phyloP scores from a whole-genome alignment of 192 early-diverging fungal genomes.

The Coemansia sp. region DNA sequence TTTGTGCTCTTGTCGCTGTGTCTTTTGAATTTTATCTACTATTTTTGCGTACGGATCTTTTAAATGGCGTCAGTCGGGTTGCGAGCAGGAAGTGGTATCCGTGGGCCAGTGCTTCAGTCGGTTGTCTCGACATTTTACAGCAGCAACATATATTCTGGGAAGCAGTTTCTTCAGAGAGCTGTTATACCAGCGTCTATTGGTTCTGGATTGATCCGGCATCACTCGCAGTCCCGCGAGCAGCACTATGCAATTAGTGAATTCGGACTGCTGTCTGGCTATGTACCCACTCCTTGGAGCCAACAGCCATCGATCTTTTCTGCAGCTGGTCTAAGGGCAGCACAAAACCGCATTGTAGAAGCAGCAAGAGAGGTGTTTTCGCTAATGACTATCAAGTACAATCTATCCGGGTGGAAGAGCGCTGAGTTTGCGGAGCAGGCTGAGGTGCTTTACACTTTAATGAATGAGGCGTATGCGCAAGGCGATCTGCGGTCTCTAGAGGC shows the following conservation, averaged over 20 bases:
- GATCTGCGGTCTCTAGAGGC: slow-evolving; percentile 55
- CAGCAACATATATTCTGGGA: not conserved
- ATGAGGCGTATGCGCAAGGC: slow-evolving; percentile 65
- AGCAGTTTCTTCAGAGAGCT: slow-evolving; percentile 4
- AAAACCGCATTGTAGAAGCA: not conserved
- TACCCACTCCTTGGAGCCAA: slow-evolving; percentile 13
- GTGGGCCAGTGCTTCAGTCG: slow-evolving; percentile 12
- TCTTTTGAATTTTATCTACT: not conserved
- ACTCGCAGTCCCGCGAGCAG: slow-evolving; percentile 21
- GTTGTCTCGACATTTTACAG: slow-evolving; percentile 1
- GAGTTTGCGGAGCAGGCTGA: slow-evolving; percentile 60
- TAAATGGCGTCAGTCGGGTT: slow-evolving; percentile 25
- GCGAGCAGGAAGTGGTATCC: slow-evolving; percentile 6
- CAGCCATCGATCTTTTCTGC: slow-evolving; percentile 17
- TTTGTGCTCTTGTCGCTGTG: no score
- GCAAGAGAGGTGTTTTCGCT: slow-evolving; percentile 16
- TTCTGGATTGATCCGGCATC: slow-evolving; percentile 5
- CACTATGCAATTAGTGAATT: slow-evolving; percentile 34
- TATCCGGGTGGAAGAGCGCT: slow-evolving; percentile 51
- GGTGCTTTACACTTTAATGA: slow-evolving; percentile 63
- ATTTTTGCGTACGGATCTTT: not conserved
- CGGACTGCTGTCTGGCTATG: slow-evolving; percentile 24
- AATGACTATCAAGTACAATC: slow-evolving; percentile 19
- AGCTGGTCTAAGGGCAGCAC: slow-evolving; percentile 5
- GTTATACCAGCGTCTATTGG: not conserved